Evolutionary conservation across 1,284 basidiomycete species (phyloP), one percentile per base, ranked within the genome.

Genomic region (Lentinula novae-zelandiae): DNA sequence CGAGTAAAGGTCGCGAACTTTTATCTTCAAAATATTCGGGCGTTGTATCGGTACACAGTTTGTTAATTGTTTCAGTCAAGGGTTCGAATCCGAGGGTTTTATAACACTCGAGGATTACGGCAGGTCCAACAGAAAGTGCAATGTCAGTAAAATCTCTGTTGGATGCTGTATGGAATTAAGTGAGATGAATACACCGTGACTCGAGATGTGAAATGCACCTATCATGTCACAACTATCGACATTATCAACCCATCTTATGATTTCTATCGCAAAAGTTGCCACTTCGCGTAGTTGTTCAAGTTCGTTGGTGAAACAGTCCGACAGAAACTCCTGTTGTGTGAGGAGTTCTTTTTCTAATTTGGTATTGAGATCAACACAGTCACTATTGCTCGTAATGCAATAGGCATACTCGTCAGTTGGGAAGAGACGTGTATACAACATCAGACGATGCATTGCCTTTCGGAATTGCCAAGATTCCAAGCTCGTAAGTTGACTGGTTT

Each of bases 381-480:
- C 27, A 27, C 15, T 15, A n/a, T 15, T 44, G 15, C 13, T 17
- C 3, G 42, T 44, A 5, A 44, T 15, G 13, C 15, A 13, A 22
- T 58, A 58, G 34, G 49, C 57, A 15, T 3, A 13, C 15, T 50
- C 27, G 36, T 51, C 50, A 2, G 6, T 20, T 36, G 57, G 57
- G 54, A 65, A 66, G 38, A 62, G 40, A 13, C 54, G 56, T 13
- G 60, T 53, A 36, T 62, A 66, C 5, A 65, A 34, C 60, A 60
- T 62, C 8, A 65, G 36, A 17, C 60, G 60, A 51, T 66, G 65
- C 52, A 65, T 40, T n/a, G 60, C 64, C 36, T 64, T 54, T 20
- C 46, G 60, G 39, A 65, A 66, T 6, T 62, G 62, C 60, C 53
- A 65, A 12, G 65, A 65, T 57, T 66, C 63, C 22, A 34, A 40